Evolutionary conservation across 148 eudicot species (phyloP).

Genomic region (Linanthus parryae): DNA sequence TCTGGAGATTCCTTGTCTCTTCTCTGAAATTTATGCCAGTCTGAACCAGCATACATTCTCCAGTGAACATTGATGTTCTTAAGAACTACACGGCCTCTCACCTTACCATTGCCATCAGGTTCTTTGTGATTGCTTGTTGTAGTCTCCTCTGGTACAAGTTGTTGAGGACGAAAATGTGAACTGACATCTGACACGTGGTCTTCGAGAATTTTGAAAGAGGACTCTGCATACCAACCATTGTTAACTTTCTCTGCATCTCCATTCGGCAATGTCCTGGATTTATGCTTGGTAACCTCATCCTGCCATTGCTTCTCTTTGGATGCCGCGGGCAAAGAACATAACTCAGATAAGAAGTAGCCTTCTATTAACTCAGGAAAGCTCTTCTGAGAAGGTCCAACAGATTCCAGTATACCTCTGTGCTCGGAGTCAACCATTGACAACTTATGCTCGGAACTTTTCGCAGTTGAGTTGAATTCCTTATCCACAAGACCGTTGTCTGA

Average conservation of each 20-base stretch:
- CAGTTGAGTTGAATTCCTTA: too few relatives aligned
- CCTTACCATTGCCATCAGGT: conserved; percentile 25
- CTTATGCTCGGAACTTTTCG: too few relatives aligned
- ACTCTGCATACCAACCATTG: conserved; percentile 67
- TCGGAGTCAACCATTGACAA: too few relatives aligned
- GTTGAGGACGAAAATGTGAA: conserved; percentile 18
- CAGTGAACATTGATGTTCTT: conserved; percentile 62
- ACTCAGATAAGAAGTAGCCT: conserved; percentile 64
- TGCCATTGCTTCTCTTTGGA: conserved; percentile 32
- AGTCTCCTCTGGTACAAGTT: conserved; percentile 19
- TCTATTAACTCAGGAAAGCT: conserved; percentile 53
- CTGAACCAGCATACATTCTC: conserved; percentile 84
- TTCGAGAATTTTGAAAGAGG: conserved; percentile 53
- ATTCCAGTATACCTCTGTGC: too few relatives aligned
- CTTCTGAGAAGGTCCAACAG: conserved; percentile 26
- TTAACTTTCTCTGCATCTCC: conserved; percentile 27
- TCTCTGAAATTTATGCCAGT: conserved; percentile 52
- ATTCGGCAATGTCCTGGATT: conserved; percentile 21
- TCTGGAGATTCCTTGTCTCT: conserved; percentile 21
- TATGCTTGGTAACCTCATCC: conserved; percentile 22
- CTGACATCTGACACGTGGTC: conserved; percentile 51
- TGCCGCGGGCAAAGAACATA: conserved; percentile 47
- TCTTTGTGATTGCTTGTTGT: conserved; percentile 16
- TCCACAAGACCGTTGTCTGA: too few relatives aligned
- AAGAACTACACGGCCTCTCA: conserved; percentile 55